A percentile compares a stretch with the other conserved stretches of the same genome.
Conservation (phyloP, 2,329 filamentous ascomycete genomes). For the Cordyceps tenuipes region DNA sequence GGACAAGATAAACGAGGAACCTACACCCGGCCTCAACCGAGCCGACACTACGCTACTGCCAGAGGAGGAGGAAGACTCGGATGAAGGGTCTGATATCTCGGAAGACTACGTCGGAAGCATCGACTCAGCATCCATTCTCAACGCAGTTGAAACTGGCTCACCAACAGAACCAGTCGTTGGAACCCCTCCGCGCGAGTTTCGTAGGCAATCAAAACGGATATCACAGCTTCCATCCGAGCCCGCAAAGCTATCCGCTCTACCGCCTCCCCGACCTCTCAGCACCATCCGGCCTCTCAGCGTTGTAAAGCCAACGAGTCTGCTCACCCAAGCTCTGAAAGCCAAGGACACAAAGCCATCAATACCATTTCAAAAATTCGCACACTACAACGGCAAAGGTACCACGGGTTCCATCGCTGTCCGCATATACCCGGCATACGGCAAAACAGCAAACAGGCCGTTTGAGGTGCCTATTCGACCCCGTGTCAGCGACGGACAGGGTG, state of each 20-base stretch:
- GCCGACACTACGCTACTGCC: conserved; percentile 44
- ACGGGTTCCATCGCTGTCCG: conserved; percentile 67
- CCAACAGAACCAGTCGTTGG: conserved; percentile 51
- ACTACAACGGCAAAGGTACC: conserved; percentile 69
- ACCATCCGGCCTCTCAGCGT: conserved; percentile 58
- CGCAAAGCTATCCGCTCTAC: conserved; percentile 54
- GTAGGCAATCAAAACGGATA: conserved; percentile 54
- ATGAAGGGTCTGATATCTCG: conserved; percentile 53
- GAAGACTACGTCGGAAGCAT: conserved; percentile 59
- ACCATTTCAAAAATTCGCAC: conserved; percentile 69
- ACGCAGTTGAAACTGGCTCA: conserved; percentile 51
- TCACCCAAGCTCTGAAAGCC: conserved; percentile 64
- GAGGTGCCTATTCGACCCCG: conserved; percentile 65
- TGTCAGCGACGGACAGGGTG: conserved; percentile 57
- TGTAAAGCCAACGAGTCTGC: conserved; percentile 59
- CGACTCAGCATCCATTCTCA: conserved; percentile 64
- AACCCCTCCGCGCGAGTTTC: conserved; percentile 54
- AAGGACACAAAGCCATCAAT: conserved; percentile 61
- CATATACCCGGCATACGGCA: conserved; percentile 67
- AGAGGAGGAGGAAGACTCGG: conserved; percentile 52
- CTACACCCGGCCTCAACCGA: conserved; percentile 32
- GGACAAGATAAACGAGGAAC: conserved; percentile 31
- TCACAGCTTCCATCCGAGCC: conserved; percentile 48
- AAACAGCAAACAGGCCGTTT: conserved; percentile 53
- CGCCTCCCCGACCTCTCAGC: conserved; percentile 61